These are phyloP conservation scores for Cordyceps farinosa DNA, from an alignment of 2,329 filamentous ascomycete species.

Conservation along the genomic window DNA sequence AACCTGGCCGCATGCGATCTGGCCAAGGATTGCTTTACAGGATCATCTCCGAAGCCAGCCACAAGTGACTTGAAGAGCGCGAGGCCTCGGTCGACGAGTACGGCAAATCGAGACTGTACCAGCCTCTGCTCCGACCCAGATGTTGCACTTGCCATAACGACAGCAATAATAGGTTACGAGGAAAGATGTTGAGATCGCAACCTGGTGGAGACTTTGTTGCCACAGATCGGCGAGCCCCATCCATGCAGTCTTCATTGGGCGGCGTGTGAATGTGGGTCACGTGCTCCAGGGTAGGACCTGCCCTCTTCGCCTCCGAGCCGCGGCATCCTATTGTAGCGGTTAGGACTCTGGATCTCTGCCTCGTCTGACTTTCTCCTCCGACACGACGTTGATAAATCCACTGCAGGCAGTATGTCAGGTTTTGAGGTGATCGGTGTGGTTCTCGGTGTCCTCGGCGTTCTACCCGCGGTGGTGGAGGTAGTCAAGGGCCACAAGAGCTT, in stretches of 20 bases:
- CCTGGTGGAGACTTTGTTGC: background rate
- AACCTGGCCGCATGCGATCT: constrained; percentile 16
- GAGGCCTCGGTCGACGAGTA: background rate
- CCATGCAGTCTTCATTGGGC: background rate
- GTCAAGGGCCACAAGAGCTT: constrained; percentile 7
- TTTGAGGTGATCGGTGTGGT: constrained; percentile 14
- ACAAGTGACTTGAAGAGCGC: background rate
- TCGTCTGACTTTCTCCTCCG: background rate
- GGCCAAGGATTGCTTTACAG: background rate
- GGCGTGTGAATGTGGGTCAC: too few relatives aligned
- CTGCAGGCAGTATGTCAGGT: constrained; percentile 9
- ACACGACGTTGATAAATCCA: background rate
- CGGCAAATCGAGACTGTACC: background rate
- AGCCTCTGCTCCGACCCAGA: background rate
- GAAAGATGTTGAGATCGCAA: too few relatives aligned
- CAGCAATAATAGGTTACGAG: too few relatives aligned
- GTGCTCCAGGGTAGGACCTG: too few relatives aligned
- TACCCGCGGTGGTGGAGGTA: constrained; percentile 12
- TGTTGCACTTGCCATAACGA: background rate
- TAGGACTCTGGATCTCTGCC: background rate
- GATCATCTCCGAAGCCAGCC: background rate
- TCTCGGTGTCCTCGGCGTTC: constrained; percentile 4
- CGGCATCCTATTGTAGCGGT: too few relatives aligned
- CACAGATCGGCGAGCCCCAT: background rate
- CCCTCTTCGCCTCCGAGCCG: too few relatives aligned